Evolutionary conservation across 495 filamentous ascomycete genomes (phyloP).

Genomic region (Aspergillus nidulans): DNA sequence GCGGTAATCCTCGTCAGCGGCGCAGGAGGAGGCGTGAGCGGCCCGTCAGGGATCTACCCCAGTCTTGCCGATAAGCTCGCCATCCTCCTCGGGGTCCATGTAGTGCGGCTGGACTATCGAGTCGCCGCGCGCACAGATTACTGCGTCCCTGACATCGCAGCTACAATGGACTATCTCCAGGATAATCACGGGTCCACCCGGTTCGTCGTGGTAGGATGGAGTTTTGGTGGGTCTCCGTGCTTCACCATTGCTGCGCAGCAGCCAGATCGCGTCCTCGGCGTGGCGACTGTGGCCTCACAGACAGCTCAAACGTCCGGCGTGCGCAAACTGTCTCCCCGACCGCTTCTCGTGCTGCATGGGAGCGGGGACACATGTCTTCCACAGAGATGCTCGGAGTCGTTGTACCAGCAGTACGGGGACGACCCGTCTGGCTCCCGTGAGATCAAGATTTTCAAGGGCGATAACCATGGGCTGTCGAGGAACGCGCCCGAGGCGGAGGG

Average conservation of each 20-base stretch:
- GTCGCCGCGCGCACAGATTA: conserved; percentile 28
- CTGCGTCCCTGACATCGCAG: conserved; percentile 33
- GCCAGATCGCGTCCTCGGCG: conserved; percentile 28
- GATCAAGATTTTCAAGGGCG: conserved; percentile 37
- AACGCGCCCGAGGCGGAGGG: conserved; percentile 30
- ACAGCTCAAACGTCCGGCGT: conserved; percentile 78
- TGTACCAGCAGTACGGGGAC: conserved; percentile 34
- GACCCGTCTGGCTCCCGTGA: conserved; percentile 20
- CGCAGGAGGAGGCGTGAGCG: conserved; percentile 42
- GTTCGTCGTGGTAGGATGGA: conserved; percentile 45
- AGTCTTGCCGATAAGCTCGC: conserved; percentile 39
- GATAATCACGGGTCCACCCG: conserved; percentile 25
- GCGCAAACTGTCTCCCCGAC: conserved; percentile 53
- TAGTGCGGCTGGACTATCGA: conserved; percentile 41
- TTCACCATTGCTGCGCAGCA: conserved; percentile 32
- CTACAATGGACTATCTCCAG: conserved; percentile 35
- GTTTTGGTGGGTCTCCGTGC: conserved; percentile 39
- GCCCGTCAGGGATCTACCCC: conserved; percentile 38
- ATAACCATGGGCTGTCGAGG: conserved; percentile 38
- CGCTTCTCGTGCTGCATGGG: conserved; percentile 37
- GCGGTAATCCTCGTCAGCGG: conserved; percentile 41
- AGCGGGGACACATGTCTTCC: conserved; percentile 30
- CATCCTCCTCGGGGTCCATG: conserved; percentile 33
- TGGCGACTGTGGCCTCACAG: conserved; percentile 46
- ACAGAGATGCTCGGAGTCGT: conserved; percentile 27